Base-by-base conservation (phyloP, 2,329 filamentous ascomycete species). In the Pseudogymnoascus destructans region DNA sequence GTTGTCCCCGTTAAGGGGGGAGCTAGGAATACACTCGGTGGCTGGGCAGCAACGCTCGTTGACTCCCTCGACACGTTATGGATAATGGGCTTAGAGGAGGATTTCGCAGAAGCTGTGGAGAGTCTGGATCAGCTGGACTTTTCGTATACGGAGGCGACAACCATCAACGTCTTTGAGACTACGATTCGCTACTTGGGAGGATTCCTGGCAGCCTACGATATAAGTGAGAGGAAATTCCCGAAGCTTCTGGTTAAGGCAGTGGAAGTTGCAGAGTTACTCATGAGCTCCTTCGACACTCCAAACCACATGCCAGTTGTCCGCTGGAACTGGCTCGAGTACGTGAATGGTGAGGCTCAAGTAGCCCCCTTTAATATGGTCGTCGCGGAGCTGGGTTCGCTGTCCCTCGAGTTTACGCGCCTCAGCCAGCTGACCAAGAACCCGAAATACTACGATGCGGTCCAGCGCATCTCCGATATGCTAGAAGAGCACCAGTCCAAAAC, bases 151-250 rank as follows among this genome's bases (percentile, higher is more conserved):
- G 71, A 75, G 11, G 76, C 84, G 55, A 69, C 72, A 35, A 80
- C 87, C 54, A 93, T 96, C 49, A 90, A 89, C n/a, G 78, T 95
- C 6, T 96, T 96, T 65, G 91, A 96, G 72, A 95, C 90, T 0
- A 88, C 85, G 9, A 96, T 97, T 67, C 82, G 92, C 57, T 95
- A 96, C 66, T 77, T 97, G 3, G 92, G 92, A 30, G 92, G 92
- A 1, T 74, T 97, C 42, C 68, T 96, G 40, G 84, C 84, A 36
- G 91, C 91, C 5, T 96, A 92, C 69, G 92, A 97, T 72, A 77
- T 96, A 59, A 91, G 87, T 57, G 86, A 80, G 15, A 82, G 79
- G 5, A 75, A 76, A 61, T 86, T 95, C 66, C 72, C 77, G 17
- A 75, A 86, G 21, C 75, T 89, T 17, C 73, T 89, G 32, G 77